A percentile compares a stretch with the other conserved stretches of the same genome.
These are phyloP conservation scores for Pythium dissotocum DNA, from an alignment of 352 stramenopile genomes.

Conservation along the genomic window DNA sequence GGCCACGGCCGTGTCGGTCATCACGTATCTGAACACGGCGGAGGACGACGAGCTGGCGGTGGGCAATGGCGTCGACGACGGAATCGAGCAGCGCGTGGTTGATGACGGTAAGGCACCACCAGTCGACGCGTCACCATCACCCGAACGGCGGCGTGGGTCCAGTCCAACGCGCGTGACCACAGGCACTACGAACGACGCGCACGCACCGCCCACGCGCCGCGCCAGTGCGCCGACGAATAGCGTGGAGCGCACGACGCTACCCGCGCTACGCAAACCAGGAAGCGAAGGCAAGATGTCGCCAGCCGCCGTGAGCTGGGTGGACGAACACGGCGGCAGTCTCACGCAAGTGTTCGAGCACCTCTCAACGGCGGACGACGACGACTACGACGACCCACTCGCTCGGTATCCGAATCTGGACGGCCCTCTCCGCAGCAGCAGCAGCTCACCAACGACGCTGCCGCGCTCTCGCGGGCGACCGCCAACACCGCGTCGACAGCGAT, in stretches of 20 bases:
- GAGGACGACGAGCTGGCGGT: slow-evolving; percentile 22
- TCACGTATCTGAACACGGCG: slow-evolving; percentile 75
- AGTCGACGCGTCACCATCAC: not conserved
- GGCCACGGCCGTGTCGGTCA: slow-evolving; percentile 79
- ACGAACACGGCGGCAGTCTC: slow-evolving; percentile 76
- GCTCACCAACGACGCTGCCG: not conserved
- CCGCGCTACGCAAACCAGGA: slow-evolving; percentile 26
- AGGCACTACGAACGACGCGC: no score
- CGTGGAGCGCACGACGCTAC: slow-evolving; percentile 27
- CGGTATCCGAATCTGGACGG: slow-evolving; percentile 23
- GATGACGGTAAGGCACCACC: not conserved
- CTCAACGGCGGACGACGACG: slow-evolving; percentile 9
- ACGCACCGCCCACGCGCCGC: not conserved
- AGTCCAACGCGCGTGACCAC: slow-evolving; percentile 2
- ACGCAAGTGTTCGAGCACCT: slow-evolving; percentile 72
- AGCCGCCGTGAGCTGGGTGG: slow-evolving; percentile 77
- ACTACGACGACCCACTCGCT: slow-evolving; percentile 25
- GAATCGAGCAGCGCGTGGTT: not conserved
- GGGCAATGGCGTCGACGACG: not conserved
- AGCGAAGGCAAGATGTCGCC: slow-evolving; percentile 47
- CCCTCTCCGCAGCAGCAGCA: slow-evolving; percentile 1
- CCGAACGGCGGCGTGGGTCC: slow-evolving; percentile 17
- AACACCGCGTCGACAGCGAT: slow-evolving; percentile 4
- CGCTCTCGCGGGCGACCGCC: slow-evolving; percentile 9
- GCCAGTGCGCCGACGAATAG: slow-evolving; percentile 23